Evolutionary conservation across 176 grass and related monocot species (phyloP), one percentile per base, ranked within the genome.

Genomic region (Phragmites australis): DNA sequence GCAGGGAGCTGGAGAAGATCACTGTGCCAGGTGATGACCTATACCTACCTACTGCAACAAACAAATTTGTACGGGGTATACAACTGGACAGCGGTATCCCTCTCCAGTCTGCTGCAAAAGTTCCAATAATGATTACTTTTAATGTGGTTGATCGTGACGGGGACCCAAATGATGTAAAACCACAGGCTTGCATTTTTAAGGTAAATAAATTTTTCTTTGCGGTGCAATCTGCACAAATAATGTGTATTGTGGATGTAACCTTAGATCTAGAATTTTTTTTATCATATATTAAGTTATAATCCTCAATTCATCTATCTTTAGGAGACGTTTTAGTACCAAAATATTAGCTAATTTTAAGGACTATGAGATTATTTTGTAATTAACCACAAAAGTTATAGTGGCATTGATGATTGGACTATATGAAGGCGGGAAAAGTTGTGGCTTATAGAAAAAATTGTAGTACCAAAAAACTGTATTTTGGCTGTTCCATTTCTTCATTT

Each of bases 71-170:
- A 46, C 80, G 75, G 83, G 92, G 96, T 72, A 95, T 99, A 85
- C 92, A 93, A 78, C 70, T 99, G 81, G 92, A 95, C 79, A 99
- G 96, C 66, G 96, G 96, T 46, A 99, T 95, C 77, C 96, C 96
- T 34, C 96, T 99, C 68, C 96, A 99, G 74, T 99, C 96, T 61
- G 96, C 96, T 29, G 96, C 96, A 83, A 99, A 99, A 95, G 96
- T 99, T 89, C 96, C 96, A 39, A 99, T 99, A 78, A 99, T 99
- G 96, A 99, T 99, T 79, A 95, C 96, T 80, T 99, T 99, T 81
- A 94, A 95, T 23, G 96, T 99, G 44, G 79, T 93, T 74, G 96
- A 99, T 75, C 93, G 89, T 75, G 86, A 95, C 32, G 96, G 95
- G 64, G 80, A 93, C 75, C 92, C 90, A 78, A 89, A 90, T 86